Base-by-base conservation (phyloP, 176 grass and related monocot genomes). In the Tillandsia fasciculata region DNA sequence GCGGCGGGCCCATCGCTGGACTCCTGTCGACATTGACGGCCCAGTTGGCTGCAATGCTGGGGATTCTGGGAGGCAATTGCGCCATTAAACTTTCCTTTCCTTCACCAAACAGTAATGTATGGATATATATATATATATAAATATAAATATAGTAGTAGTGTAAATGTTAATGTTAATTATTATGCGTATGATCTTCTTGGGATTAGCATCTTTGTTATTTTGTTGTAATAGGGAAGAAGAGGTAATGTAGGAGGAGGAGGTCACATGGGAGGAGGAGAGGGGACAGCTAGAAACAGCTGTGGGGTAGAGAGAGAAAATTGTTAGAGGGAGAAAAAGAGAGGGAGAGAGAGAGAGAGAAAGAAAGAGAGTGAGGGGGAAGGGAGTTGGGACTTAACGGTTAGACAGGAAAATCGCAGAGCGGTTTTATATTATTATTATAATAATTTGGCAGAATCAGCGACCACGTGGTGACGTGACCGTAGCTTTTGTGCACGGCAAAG, bases 41-140 rank as follows among this genome's bases (percentile, higher is more conserved):
- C 88, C 88, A 91, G 49, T 77, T 74, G 72, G 78, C 51, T 28
- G 78, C 69, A 77, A 87, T 78, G 72, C 49, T 66, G 23, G 91
- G 91, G 64, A 74, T 68, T 78, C 81, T 88, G 74, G 91, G 91
- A 82, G 88, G 91, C 85, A 87, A 74, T 65, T 96, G 88, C 61
- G 88, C 88, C 91, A 96, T 96, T 78, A 69, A 79, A 42, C 72
- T 75, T 74, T 65, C 78, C 75, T 81, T 51, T 70, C 81, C 80
- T 64, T 10, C 83, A 77, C 59, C 49, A 53, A 48, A 48, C 72
- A 22, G 27, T 49, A 24, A 24, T 24, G 24, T 24, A 24, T 24
- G 24, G 24, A 24, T 24, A 24, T 24, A 1, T 24, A 24, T 24
- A 24, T 24, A 24, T 1, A 24, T 24, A 24, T 24, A 24, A 20